Percentiles rank a stretch among this genome's conserved stretches.
These are phyloP conservation scores for Tolypocladium paradoxum DNA, from an alignment of 2,329 filamentous ascomycete genomes.

Conservation along the genomic window DNA sequence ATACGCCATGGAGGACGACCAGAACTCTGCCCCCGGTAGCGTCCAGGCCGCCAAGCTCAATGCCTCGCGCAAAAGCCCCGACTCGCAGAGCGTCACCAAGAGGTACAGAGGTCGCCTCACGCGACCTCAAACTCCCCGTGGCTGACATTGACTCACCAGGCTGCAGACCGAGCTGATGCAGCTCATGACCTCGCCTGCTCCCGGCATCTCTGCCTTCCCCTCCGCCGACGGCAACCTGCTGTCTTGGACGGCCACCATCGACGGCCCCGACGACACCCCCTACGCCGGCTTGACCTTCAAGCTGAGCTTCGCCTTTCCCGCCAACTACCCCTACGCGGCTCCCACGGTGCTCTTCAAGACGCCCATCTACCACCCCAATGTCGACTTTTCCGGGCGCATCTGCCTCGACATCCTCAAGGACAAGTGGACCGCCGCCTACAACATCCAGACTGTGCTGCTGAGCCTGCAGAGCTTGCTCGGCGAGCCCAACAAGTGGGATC, in stretches of 20 bases:
- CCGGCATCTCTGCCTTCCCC: constrained; percentile 91
- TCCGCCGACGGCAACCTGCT: constrained; percentile 82
- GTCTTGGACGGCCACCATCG: constrained; percentile 88
- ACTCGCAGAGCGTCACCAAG: constrained; percentile 68
- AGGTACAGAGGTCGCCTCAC: constrained; percentile 36
- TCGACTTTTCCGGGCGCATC: constrained; percentile 94
- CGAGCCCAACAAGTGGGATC: constrained; percentile 90
- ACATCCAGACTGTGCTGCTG: constrained; percentile 84
- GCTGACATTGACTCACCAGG: constrained; percentile 32
- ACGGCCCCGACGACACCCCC: constrained; percentile 81
- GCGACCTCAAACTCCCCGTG: too few species aligned
- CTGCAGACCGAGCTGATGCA: constrained; percentile 97
- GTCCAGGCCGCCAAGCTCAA: constrained; percentile 52
- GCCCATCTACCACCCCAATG: constrained; percentile 97
- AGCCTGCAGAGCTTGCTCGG: constrained; percentile 92
- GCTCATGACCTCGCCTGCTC: constrained; percentile 90
- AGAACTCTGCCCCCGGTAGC: constrained; percentile 56
- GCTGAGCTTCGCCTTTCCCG: constrained; percentile 80
- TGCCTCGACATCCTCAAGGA: constrained; percentile 98
- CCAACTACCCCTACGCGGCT: constrained; percentile 85
- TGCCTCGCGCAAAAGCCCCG: constrained; percentile 44
- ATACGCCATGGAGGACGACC: constrained; percentile 42
- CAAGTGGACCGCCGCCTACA: constrained; percentile 98
- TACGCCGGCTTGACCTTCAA: constrained; percentile 86
- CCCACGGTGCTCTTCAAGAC: constrained; percentile 95